phyloP scores from a whole-genome alignment of 169 alveolate species.

The Eimeria brunetti region DNA sequence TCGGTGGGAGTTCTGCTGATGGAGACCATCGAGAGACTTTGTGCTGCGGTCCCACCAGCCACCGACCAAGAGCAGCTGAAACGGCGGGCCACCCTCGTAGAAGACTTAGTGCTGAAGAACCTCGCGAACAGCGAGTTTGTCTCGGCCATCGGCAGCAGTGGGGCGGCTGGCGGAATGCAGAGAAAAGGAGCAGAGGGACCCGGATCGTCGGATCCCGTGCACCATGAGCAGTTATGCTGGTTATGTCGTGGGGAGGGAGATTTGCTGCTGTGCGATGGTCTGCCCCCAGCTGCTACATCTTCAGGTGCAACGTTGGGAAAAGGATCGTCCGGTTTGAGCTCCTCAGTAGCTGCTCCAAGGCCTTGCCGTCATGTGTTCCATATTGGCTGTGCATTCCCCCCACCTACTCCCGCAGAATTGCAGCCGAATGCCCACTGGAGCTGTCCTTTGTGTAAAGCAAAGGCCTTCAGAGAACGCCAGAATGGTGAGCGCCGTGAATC shows the following conservation, averaged over 20 bases:
- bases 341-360: conserved; percentile 30
- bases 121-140: conserved; percentile 67
- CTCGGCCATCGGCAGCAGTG: conserved; percentile 60
- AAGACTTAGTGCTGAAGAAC: conserved; percentile 20
- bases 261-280: conserved; percentile 66
- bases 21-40: conserved; percentile 67
- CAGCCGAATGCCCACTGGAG: conserved; percentile 73
- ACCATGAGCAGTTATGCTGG: conserved; percentile 72
- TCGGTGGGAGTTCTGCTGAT: conserved; percentile 70
- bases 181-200: background rate
- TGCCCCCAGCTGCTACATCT: conserved; percentile 34
- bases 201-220: conserved; percentile 30
- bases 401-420: conserved; percentile 64
- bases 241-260: conserved; percentile 70
- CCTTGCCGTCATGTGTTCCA: conserved; percentile 72
- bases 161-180: background rate
- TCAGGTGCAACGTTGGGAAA: background rate
- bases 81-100: conserved; percentile 27
- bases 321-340: background rate
- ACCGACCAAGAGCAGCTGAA: background rate
- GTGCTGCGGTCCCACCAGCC: conserved; percentile 46
- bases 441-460: conserved; percentile 69
- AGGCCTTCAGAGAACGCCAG: conserved; percentile 54
- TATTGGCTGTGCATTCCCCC: conserved; percentile 71
- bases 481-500: background rate